phyloP scores from a whole-genome alignment of 176 grass and related monocot genomes.

The Carex cristatella region DNA sequence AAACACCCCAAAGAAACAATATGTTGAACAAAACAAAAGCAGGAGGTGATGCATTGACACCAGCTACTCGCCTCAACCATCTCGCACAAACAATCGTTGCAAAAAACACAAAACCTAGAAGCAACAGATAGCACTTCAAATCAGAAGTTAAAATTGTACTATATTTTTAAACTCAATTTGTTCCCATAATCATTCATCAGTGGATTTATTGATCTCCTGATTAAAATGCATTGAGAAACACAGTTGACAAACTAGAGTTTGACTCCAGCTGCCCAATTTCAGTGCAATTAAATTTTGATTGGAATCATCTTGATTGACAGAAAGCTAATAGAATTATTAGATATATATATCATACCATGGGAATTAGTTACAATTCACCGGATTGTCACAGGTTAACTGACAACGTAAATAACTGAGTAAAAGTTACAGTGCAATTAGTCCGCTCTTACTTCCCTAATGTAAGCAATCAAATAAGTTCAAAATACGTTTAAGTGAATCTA shows the following conservation, averaged over 20 bases:
- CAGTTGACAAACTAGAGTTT: too few relatives aligned
- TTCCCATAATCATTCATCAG: too few relatives aligned
- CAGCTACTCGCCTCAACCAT: constrained; percentile 64
- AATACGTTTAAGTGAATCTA: neutral
- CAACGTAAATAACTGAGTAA: neutral
- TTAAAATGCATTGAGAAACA: too few relatives aligned
- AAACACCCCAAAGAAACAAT: constrained; percentile 82
- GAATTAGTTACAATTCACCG: neutral
- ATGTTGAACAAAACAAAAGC: constrained; percentile 95
- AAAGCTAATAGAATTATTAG: neutral
- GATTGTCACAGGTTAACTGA: neutral
- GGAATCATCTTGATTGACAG: neutral
- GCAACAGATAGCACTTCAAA: neutral
- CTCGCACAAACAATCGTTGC: constrained; percentile 55
- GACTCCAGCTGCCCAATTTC: too few relatives aligned
- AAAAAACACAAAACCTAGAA: constrained; percentile 60
- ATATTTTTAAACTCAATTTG: neutral
- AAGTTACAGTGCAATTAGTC: neutral
- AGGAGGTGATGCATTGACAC: constrained; percentile 57
- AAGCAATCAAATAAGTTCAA: constrained; percentile 18
- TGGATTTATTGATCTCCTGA: too few relatives aligned
- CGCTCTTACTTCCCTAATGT: neutral
- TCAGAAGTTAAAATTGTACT: neutral
- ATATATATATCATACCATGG: neutral
- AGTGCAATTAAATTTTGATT: neutral